Base-by-base conservation (phyloP, 176 grass and related monocot species). In the Hyparrhenia diplandra region DNA sequence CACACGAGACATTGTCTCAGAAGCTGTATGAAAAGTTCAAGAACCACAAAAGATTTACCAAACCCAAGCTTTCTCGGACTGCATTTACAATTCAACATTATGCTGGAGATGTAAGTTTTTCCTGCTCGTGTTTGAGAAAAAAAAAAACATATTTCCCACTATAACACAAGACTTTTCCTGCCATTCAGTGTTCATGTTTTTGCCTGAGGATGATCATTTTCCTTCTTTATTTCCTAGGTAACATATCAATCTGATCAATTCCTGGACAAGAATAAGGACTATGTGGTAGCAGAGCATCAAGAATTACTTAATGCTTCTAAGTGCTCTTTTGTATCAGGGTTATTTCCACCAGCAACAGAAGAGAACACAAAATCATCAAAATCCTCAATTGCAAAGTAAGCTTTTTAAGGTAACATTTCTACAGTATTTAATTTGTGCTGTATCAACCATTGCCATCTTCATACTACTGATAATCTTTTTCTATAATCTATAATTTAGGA, bases 321-420 rank as follows among this genome's bases (percentile, higher is more conserved):
- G 21, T 97, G 91, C 72, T 47, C 94, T 20, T 97, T 97, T 81
- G 94, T 97, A 49, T 90, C 94, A 8, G 79, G 47, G 16, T 75
- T 97, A 77, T 94, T 97, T 77, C 92, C 92, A 71, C 88, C 89
- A 49, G 85, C 84, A 40, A 71, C 87, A 47, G 94, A 94, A 88
- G 92, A 92, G 88, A 86, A 87, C 72, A 94, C 94, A 86, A 97
- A 97, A 92, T 94, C 94, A 63, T 83, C 92, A n/a, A 97, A 94
- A 71, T 97, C 92, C 35, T 97, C 94, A 55, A 97, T 97, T 18
- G 94, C 91, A 45, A 10, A 82, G 87, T 73, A n/a, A 89, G 94
- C 92, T 92, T 55, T 97, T 97, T 89, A 97, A 97, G 87, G 94
- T 97, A 54, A 69, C 21, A 25, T 78, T 78, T 78, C 41, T 64